phyloP scores from a whole-genome alignment of 306 rosid species.

The Lupinus albus region DNA sequence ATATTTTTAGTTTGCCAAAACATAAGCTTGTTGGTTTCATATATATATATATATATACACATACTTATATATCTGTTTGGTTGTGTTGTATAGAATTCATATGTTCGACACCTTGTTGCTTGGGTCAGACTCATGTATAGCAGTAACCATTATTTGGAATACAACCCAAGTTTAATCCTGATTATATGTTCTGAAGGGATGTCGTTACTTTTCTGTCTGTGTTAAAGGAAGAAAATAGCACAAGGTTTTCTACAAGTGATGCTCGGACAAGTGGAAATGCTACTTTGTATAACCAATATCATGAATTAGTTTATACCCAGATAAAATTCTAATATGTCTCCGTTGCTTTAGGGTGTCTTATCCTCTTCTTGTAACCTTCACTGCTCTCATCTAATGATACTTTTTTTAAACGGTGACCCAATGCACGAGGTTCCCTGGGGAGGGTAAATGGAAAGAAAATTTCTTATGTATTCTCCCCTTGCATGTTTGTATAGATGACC shows the following conservation, averaged over 20 bases:
- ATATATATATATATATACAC: no score
- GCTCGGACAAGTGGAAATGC: background rate
- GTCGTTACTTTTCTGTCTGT: background rate
- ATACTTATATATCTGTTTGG: slow-evolving; percentile 1
- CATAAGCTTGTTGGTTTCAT: slow-evolving; percentile 3
- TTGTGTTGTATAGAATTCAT: slow-evolving; percentile 28
- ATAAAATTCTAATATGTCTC: slow-evolving; percentile 4
- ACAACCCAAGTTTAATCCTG: background rate
- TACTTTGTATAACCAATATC: slow-evolving; percentile 4
- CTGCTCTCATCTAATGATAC: no score
- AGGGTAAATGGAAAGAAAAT: background rate
- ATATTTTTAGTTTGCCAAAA: slow-evolving; percentile 15
- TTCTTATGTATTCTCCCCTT: background rate
- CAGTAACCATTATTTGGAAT: slow-evolving; percentile 11
- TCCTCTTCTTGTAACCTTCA: no score
- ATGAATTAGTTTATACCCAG: slow-evolving; percentile 29
- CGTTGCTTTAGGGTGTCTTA: no score
- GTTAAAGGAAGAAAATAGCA: background rate
- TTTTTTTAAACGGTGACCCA: no score
- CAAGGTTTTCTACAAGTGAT: slow-evolving; percentile 18
- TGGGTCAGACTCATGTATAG: slow-evolving; percentile 3
- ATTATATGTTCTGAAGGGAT: slow-evolving; percentile 7
- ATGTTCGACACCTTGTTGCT: slow-evolving; percentile 31
- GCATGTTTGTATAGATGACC: background rate
- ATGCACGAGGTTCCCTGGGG: no score